Evolutionary conservation across 75 land plant species (phyloP).

Genomic region (Sequoiadendron giganteum): DNA sequence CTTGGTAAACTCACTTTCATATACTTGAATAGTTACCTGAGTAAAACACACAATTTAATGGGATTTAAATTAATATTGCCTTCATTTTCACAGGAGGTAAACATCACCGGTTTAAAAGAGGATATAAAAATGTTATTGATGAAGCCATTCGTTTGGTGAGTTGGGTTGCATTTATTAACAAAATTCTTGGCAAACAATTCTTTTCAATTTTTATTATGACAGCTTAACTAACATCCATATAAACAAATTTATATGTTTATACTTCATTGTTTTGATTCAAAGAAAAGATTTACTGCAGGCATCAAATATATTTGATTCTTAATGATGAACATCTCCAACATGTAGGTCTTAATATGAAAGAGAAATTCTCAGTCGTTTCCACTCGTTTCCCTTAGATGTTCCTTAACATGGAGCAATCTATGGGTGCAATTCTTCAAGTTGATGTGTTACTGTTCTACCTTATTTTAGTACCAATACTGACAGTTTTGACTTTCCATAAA

Average conservation of each 20-base stretch:
- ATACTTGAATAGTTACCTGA: background rate
- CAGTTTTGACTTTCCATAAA: background rate
- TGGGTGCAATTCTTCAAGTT: background rate
- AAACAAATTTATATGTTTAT: background rate
- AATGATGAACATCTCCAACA: background rate
- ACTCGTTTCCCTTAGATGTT: background rate
- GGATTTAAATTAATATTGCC: constrained; percentile 1
- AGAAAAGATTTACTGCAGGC: background rate
- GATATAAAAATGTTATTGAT: constrained; percentile 99
- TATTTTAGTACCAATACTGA: background rate
- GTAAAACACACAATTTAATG: background rate
- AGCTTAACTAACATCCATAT: background rate
- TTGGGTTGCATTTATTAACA: background rate
- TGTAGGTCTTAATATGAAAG: background rate
- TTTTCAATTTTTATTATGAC: background rate
- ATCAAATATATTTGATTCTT: background rate
- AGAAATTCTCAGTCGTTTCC: background rate
- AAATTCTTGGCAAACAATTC: background rate
- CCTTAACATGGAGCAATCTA: background rate
- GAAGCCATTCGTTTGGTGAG: constrained; percentile 96
- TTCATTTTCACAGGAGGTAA: constrained; percentile 74
- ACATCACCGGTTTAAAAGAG: constrained; percentile 98
- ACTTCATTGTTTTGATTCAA: background rate
- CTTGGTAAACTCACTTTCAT: constrained; percentile 56
- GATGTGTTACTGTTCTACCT: background rate